Base-by-base conservation (phyloP, 2,329 filamentous ascomycete species). In the Mycosphaerella sp. region DNA sequence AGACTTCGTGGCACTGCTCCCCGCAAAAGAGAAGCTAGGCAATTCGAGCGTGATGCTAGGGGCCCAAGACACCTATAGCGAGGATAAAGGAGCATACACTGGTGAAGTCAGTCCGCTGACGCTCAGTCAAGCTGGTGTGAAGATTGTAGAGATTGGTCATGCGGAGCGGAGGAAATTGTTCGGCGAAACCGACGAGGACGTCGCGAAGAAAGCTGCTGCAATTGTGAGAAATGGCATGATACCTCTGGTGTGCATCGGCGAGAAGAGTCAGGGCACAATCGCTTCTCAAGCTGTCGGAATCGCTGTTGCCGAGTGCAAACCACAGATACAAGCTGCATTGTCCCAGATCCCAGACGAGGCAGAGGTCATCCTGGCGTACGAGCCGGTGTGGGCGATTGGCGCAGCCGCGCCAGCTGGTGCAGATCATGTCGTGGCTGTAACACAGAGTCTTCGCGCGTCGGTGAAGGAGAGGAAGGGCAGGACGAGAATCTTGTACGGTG, bases 351-450 rank as follows among this genome's bases (percentile, higher is more conserved):
- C 83, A 0, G 74, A 75, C 9, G 76, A 81, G 12, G 80, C 82
- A 0, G 84, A 89, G 45, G 78, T 93, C 4, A 80, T 92, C 6
- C 78, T 95, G 54, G 89, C 89, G 0, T 95, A 95, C 66, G 89
- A 95, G 74, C 89, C 89, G 6, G 87, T 93, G 1, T 95, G 89
- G 89, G 89, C 89, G 0, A 95, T 93, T 69, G 89, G 89, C 0
- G 84, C 87, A 8, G 74, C 79, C 1, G 75, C 84, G 64, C 88
- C 89, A 2, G 89, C 89, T 0, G 78, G 78, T 6, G 80, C 84
- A 14, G 83, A 84, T 57, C 85, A 95, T 66, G 86, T 95, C 0
- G 78, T 85, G 3, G 79, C 76, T 38, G 87, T 93, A 1, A 83
- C 86, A 12, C 78, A 78, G 62, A 81, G 80, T 14, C 76, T 91